Conservation (phyloP, 345 rosid genomes). For the Lepidium aucheri region DNA sequence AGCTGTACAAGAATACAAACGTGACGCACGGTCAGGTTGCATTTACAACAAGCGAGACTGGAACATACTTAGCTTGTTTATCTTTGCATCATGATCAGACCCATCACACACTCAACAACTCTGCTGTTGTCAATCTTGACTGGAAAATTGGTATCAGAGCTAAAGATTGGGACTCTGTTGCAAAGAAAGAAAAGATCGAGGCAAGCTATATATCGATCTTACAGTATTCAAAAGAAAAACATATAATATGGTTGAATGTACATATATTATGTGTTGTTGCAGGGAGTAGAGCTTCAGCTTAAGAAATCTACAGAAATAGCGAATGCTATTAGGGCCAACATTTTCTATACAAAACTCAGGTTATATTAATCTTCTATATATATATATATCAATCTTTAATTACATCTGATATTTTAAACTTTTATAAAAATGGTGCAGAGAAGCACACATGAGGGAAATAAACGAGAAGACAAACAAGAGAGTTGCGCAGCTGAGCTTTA, state of each 20-base stretch:
- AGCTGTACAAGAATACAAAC: conserved; percentile 53
- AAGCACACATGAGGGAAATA: conserved; percentile 17
- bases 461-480: conserved; percentile 22
- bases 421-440: conserved; percentile 8
- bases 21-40: conserved; percentile 63
- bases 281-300: conserved; percentile 27
- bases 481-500: neutral
- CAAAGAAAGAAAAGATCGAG: conserved; percentile 26
- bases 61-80: conserved; percentile 61
- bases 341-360: conserved; percentile 14
- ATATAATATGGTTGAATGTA: neutral
- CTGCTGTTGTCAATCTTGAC: conserved; percentile 4
- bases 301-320: neutral
- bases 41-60: conserved; percentile 66
- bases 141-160: conserved; percentile 20
- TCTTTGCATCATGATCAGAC: conserved; percentile 18
- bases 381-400: too few relatives aligned
- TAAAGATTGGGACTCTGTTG: conserved; percentile 22
- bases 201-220: neutral
- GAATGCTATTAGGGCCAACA: neutral
- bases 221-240: neutral
- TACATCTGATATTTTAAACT: neutral
- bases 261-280: neutral
- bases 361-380: neutral
- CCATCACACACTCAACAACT: conserved; percentile 12